These are phyloP conservation scores for Yarrowia hollandica DNA, from an alignment of 805 yeast genomes.

Conservation along the genomic window DNA sequence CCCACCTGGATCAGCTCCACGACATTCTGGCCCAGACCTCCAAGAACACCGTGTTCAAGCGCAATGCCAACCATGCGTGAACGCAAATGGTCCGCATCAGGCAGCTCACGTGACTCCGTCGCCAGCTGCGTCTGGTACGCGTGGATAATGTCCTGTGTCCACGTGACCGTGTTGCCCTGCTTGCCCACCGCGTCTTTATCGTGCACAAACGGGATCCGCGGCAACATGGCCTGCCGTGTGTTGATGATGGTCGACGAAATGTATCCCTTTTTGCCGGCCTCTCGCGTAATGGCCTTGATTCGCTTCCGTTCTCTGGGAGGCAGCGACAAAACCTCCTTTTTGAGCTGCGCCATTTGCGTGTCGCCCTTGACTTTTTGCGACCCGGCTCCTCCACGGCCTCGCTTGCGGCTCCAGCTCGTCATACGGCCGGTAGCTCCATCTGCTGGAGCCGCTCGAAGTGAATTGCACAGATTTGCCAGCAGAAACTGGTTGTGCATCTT, in stretches of 20 bases:
- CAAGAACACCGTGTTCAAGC: conserved; percentile 86
- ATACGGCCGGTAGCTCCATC: conserved; percentile 34
- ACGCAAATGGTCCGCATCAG: conserved; percentile 70
- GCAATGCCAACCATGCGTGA: conserved; percentile 76
- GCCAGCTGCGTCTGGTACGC: conserved; percentile 81
- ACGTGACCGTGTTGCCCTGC: conserved; percentile 48
- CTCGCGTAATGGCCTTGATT: conserved; percentile 78
- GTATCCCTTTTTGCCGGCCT: conserved; percentile 70
- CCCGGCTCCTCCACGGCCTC: conserved; percentile 52
- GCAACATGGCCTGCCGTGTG: conserved; percentile 57
- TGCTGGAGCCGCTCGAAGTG: conserved; percentile 68
- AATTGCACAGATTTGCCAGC: conserved; percentile 78
- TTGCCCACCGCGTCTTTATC: conserved; percentile 38
- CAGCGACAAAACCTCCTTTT: conserved; percentile 81
- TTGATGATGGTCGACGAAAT: conserved; percentile 42
- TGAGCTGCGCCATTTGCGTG: conserved; percentile 76
- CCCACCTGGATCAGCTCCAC: conserved; percentile 80
- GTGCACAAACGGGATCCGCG: conserved; percentile 74
- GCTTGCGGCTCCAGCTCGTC: conserved; percentile 51
- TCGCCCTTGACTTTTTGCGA: conserved; percentile 40
- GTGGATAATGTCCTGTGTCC: conserved; percentile 91
- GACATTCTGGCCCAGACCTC: conserved; percentile 72
- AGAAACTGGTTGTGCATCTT: conserved; percentile 81
- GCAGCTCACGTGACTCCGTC: conserved; percentile 74
- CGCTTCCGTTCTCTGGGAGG: conserved; percentile 83